phyloP scores from a whole-genome alignment of 2,329 filamentous ascomycete genomes.

The Amauroascus verrucosus region DNA sequence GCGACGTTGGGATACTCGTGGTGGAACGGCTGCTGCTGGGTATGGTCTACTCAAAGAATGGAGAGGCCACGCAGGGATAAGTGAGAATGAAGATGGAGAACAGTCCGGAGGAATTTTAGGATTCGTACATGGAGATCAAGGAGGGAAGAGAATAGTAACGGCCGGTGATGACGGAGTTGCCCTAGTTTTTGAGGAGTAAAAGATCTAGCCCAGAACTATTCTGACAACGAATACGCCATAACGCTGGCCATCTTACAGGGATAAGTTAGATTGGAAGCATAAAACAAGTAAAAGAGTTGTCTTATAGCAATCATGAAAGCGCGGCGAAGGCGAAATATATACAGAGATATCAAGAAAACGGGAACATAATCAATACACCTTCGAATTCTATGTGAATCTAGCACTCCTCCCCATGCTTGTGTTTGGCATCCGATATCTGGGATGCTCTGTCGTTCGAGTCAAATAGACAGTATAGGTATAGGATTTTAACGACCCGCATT shows the following conservation, averaged over 20 bases:
- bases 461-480: neutral
- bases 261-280: neutral
- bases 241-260: neutral
- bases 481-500: neutral
- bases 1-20: constrained; percentile 71
- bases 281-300: neutral
- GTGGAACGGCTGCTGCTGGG: constrained; percentile 54
- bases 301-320: neutral
- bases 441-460: no score
- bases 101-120: constrained; percentile 76
- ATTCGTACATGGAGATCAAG: constrained; percentile 68
- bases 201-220: neutral
- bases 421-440: neutral
- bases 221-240: neutral
- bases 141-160: constrained; percentile 65
- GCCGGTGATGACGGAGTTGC: constrained; percentile 68
- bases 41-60: constrained; percentile 73
- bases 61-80: constrained; percentile 59
- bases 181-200: constrained; percentile 36
- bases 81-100: constrained; percentile 52
- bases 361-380: constrained; percentile 2
- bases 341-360: constrained; percentile 3
- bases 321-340: constrained; percentile 4
- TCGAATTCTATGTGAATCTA: constrained; percentile 2
- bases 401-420: neutral